Conservation (phyloP, 2,329 filamentous ascomycete genomes). For the Cercospora sp. region DNA sequence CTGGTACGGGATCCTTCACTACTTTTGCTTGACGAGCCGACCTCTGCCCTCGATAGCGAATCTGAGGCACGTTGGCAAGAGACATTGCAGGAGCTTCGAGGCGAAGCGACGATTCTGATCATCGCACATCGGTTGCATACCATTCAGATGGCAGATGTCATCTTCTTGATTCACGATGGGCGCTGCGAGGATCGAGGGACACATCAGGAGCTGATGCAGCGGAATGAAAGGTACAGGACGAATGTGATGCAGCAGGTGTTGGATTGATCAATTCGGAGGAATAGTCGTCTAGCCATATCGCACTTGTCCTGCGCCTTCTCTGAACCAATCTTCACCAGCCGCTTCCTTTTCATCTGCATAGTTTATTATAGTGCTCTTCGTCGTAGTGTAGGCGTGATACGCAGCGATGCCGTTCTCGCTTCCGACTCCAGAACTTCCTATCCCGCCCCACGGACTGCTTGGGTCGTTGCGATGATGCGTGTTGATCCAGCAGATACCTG, state of each 20-base stretch:
- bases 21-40: constrained; percentile 46
- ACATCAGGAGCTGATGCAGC: constrained; percentile 43
- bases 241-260: constrained; percentile 8
- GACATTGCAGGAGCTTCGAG: constrained; percentile 40
- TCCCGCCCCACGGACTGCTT: constrained; percentile 69
- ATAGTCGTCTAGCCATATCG: constrained; percentile 57
- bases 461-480: constrained; percentile 71
- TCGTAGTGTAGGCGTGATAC: constrained; percentile 49
- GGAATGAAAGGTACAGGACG: constrained; percentile 41
- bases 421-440: constrained; percentile 63
- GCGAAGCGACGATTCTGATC: constrained; percentile 44
- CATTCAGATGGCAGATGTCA: constrained; percentile 42
- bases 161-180: constrained; percentile 43
- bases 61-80: constrained; percentile 44
- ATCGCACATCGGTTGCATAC: constrained; percentile 48
- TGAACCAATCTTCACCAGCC: constrained; percentile 67
- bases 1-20: constrained; percentile 45
- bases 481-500: constrained; percentile 66
- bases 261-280: not conserved
- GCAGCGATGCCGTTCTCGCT: constrained; percentile 69
- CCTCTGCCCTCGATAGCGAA: constrained; percentile 47
- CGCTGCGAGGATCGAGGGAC: constrained; percentile 42
- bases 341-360: constrained; percentile 60
- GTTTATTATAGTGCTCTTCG: constrained; percentile 70
- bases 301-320: constrained; percentile 57